Percentiles rank a stretch among this genome's conserved stretches.
Conservation (phyloP, 129 eudicot species). For the Helianthus tuberosus region DNA sequence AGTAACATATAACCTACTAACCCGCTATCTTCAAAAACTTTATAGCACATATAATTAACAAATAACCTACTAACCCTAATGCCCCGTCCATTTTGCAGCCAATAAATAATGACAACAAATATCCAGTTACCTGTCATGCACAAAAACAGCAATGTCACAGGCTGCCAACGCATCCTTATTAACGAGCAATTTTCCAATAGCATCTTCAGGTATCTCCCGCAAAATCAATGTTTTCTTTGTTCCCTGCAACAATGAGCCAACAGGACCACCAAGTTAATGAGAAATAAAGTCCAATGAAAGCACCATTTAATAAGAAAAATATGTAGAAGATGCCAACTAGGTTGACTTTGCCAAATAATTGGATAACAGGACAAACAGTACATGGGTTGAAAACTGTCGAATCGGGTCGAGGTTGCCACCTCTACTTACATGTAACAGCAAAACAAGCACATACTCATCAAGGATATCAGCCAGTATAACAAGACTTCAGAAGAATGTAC, state of each 20-base stretch:
- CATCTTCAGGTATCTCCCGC: conserved; percentile 88
- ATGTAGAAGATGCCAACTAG: neutral
- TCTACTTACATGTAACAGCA: conserved; percentile 8
- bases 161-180: conserved; percentile 77
- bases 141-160: conserved; percentile 89
- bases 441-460: neutral
- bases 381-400: neutral
- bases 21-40: neutral
- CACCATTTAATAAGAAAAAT: neutral
- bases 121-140: conserved; percentile 75
- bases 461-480: neutral
- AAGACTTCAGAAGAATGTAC: conserved; percentile 27
- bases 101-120: conserved; percentile 13
- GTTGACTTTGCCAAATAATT: neutral
- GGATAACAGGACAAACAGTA: neutral
- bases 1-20: neutral
- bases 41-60: neutral
- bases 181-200: conserved; percentile 50
- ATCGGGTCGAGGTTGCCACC: neutral
- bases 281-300: conserved; percentile 7
- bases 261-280: neutral
- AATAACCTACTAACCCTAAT: neutral
- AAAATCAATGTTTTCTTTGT: conserved; percentile 70
- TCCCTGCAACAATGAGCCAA: conserved; percentile 50
- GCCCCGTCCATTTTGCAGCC: neutral